These are phyloP conservation scores for Penicillium sp. DNA, from an alignment of 2,329 filamentous ascomycete species.

Conservation along the genomic window DNA sequence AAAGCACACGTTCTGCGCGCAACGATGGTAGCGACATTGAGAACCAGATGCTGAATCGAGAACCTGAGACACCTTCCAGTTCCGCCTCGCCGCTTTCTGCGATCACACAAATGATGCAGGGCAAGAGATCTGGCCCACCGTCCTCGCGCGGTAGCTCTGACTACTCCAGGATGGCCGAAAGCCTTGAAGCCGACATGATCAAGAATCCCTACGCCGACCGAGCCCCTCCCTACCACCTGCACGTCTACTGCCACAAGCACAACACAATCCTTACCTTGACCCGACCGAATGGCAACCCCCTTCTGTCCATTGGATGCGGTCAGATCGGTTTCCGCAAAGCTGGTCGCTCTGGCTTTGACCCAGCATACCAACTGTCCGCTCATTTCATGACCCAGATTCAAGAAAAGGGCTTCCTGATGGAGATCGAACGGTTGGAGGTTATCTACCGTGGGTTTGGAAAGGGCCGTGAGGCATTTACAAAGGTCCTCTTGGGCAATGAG, in stretches of 20 bases:
- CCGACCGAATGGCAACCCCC: constrained; percentile 72
- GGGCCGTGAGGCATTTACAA: constrained; percentile 84
- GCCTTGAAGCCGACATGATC: constrained; percentile 36
- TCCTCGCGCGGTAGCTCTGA: constrained; percentile 24
- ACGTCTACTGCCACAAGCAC: constrained; percentile 84
- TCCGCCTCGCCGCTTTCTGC: constrained; percentile 28
- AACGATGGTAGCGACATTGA: constrained; percentile 27
- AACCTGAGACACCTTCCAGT: constrained; percentile 16
- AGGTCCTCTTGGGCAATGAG: constrained; percentile 83
- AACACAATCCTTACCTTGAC: constrained; percentile 94
- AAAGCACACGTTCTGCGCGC: constrained; percentile 8
- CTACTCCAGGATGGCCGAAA: constrained; percentile 34
- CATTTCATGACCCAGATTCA: constrained; percentile 82
- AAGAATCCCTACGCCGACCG: constrained; percentile 37
- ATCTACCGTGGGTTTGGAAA: constrained; percentile 80
- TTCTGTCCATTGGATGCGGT: constrained; percentile 77
- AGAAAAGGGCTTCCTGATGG: constrained; percentile 72
- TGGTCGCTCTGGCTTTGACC: constrained; percentile 78
- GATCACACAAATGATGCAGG: constrained; percentile 34
- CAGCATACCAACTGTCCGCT: constrained; percentile 83
- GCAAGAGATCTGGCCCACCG: constrained; percentile 17
- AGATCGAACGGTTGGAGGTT: constrained; percentile 76
- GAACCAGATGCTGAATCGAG: constrained; percentile 28
- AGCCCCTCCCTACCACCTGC: constrained; percentile 70
- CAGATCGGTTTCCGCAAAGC: constrained; percentile 90